Conservation (phyloP, 345 rosid species). For the Clarkia xantiana region DNA sequence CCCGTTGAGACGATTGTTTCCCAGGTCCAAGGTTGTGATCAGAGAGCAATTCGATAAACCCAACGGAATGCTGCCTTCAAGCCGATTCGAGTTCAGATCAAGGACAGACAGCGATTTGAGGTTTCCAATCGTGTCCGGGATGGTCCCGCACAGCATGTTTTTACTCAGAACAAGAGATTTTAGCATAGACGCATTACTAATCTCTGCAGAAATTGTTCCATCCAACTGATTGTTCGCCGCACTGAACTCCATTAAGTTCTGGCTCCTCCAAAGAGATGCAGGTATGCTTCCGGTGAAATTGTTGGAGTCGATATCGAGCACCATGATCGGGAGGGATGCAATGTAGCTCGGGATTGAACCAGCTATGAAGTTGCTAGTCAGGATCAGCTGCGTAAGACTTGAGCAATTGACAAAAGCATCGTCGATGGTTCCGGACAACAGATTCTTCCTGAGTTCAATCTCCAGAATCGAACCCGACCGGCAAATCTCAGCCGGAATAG, state of each 20-base stretch:
- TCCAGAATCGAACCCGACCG: slow-evolving; percentile 37
- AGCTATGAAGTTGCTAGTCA: slow-evolving; percentile 36
- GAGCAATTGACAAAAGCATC: slow-evolving; percentile 43
- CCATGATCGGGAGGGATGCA: slow-evolving; percentile 57
- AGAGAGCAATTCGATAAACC: slow-evolving; percentile 55
- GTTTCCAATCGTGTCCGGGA: slow-evolving; percentile 66
- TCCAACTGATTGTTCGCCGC: slow-evolving; percentile 46
- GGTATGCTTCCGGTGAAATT: slow-evolving; percentile 56
- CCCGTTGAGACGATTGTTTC: slow-evolving; percentile 61
- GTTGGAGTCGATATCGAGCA: slow-evolving; percentile 67
- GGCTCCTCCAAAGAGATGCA: slow-evolving; percentile 43
- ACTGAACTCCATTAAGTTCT: slow-evolving; percentile 57
- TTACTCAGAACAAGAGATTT: slow-evolving; percentile 50
- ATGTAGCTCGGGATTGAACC: slow-evolving; percentile 57
- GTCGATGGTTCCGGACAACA: slow-evolving; percentile 37
- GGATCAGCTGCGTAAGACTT: slow-evolving; percentile 45
- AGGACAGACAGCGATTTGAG: slow-evolving; percentile 50
- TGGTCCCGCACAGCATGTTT: slow-evolving; percentile 39
- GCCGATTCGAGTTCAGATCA: slow-evolving; percentile 52
- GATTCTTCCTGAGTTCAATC: slow-evolving; percentile 46
- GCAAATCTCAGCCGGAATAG: slow-evolving; percentile 62
- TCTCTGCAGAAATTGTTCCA: slow-evolving; percentile 42
- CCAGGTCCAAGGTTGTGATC: slow-evolving; percentile 66
- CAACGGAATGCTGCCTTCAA: slow-evolving; percentile 46
- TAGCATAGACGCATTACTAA: slow-evolving; percentile 43